Base-by-base conservation (phyloP, 177 flowering plant species). In the Vitis hybrid region DNA sequence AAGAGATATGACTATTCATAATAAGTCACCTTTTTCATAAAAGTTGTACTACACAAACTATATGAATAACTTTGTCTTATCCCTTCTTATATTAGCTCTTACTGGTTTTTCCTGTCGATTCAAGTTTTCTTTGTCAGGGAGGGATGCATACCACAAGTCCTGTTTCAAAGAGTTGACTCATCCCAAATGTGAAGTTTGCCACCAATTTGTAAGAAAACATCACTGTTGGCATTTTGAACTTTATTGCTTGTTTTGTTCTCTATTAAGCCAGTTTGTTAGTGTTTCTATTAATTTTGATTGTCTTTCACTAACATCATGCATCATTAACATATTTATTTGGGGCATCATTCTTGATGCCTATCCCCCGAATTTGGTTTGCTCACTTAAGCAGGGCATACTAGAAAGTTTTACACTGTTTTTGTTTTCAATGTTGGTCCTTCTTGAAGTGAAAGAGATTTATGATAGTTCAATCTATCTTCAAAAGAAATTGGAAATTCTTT, bases 101-200 rank as follows among this genome's bases (percentile, higher is more conserved):
- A 72, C 68, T 65, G 51, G 3, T 59, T 82, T 77, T 78, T 82
- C 75, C 79, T 83, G 75, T 85, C 78, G 78, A 82, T 85, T 79
- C 78, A 77, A 95, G 99, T 91, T 95, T 81, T 90, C 98, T 72
- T 83, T 95, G 85, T 91, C 98, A 84, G 97, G 97, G 67, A 83
- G 24, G 35, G 81, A 88, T 68, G 88, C 97, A 17, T 95, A 87
- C 81, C 98, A 93, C 77, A 91, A 91, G 80, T 77, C 90, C 46
- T 95, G 99, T 75, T 95, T 90, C 81, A 93, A 85, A 70, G 97
- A 95, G 83, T 68, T 90, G 75, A 88, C 90, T 17, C 98, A 95
- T 85, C 99, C 99, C 59, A 95, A 90, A 77, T 95, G 98, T 80
- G 99, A 93, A 84, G 99, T 95, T 61, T 95, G 98, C 79, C 91